These are phyloP conservation scores for Venturia pyrina DNA, from an alignment of 2,329 filamentous ascomycete species.

Conservation along the genomic window DNA sequence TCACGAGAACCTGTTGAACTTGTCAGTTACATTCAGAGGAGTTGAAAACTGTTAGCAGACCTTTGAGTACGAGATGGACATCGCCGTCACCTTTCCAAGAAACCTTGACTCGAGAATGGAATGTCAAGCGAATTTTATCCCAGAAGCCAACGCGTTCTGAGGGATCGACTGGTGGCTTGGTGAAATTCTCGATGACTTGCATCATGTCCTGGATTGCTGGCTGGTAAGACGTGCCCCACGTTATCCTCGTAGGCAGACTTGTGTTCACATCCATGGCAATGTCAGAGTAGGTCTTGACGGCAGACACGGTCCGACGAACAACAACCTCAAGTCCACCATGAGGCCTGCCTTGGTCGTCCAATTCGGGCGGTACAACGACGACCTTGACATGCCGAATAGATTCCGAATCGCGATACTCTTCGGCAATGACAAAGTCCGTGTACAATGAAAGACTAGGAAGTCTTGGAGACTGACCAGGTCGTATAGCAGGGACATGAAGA, in stretches of 20 bases:
- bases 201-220: conserved; percentile 99
- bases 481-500: conserved; percentile 77
- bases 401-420: conserved; percentile 75
- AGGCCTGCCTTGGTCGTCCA: conserved; percentile 43
- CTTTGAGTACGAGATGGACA: conserved; percentile 86
- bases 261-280: conserved; percentile 91
- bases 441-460: conserved; percentile 73
- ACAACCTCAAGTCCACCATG: conserved; percentile 69
- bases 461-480: conserved; percentile 66
- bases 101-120: conserved; percentile 82
- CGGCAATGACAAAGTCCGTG: conserved; percentile 89
- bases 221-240: conserved; percentile 96
- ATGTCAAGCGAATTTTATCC: conserved; percentile 93
- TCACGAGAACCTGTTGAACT: conserved; percentile 56
- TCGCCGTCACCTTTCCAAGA: conserved; percentile 94
- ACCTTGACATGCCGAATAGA: conserved; percentile 74
- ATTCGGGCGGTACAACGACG: conserved; percentile 67
- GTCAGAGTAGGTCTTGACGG: conserved; percentile 93
- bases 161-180: conserved; percentile 86
- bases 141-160: conserved; percentile 95
- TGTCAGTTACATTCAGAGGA: conserved; percentile 14
- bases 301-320: conserved; percentile 81
- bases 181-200: conserved; percentile 97
- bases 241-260: conserved; percentile 80
- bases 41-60: conserved; percentile 28